Evolutionary conservation across 2,329 filamentous ascomycete species (phyloP), one percentile per base, ranked within the genome.

Genomic region (Rhynchosporium secalis): DNA sequence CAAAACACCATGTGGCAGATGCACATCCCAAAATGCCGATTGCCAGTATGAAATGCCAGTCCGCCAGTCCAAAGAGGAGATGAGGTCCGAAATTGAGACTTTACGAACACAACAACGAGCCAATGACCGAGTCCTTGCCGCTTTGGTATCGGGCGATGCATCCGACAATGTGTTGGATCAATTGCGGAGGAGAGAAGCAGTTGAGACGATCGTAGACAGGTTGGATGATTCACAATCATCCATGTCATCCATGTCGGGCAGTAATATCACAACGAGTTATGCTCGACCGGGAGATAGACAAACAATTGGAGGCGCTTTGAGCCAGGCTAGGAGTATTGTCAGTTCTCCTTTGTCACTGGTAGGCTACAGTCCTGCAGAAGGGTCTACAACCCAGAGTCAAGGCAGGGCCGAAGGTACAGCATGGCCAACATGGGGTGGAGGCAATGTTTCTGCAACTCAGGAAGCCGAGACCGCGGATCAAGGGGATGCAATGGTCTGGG

Each of bases 1-100:
- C 6, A 76, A 81, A 55, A 79, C 70, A 33, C 85, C 72, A 1
- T 74, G 73, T 59, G 69, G 68, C 36, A 84, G 85, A 64, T 88
- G 85, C 74, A 79, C 76, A 62, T 66, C 75, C 0, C 84, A 86
- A 78, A 74, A 51, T 65, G 80, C 80, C 45, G 80, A 85, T 29
- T 88, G 85, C 64, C 71, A 85, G 29, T 88, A 88, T 75, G 84
- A 87, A 66, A 71, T 86, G 7, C 85, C 85, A 0, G 80, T 87
- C 4, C 83, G 85, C 49, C 84, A 86, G 67, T 86, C 84, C 10
- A 88, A 88, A 65, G 85, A 87, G 64, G 80, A 81, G 58, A 78
- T 88, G 4, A 80, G 85, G 49, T 77, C 76, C 69, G 85, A 87
- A 69, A 85, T 87, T 63, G 85, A 87, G 58, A 75, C 74, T 31